Evolutionary conservation across 116 monocot species (phyloP), one percentile per base, ranked within the genome.

Genomic region (Cymodocea nodosa): DNA sequence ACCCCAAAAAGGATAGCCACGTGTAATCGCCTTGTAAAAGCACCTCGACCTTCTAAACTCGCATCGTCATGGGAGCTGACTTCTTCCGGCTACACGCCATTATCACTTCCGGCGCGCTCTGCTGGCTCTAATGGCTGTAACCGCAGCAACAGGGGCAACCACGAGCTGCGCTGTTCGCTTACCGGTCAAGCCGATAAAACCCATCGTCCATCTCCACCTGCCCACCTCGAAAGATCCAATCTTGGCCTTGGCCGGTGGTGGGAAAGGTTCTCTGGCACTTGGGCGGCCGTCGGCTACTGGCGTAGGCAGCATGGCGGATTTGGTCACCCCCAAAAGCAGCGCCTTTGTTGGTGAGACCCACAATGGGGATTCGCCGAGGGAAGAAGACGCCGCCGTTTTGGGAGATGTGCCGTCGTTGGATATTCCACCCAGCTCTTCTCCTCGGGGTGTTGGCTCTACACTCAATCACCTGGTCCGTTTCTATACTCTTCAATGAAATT

Each of bases 351-450:
- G 58, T 58, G 57, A 57, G 13, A 58, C 25, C 23, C 23, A 24
- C 25, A 13, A 15, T 8, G 36, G 16, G 25, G 36, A 39, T 62
- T 35, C n/a, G 36, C 6, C 11, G 16, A 15, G 24, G 44, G 50
- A 65, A 25, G 65, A 15, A 65, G 23, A 50, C 48, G 53, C 67
- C 48, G 53, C 67, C 67, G 24, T 68, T 22, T 44, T 16, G 68
- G 23, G 22, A 44, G 23, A 44, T 57, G 57, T 13, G 1, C 6
- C 23, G 57, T 12, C 67, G 17, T 15, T 16, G 39, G 58, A 25
- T 40, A 14, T 34, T 52, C 20, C 6, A 15, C 16, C 68, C 5
- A 57, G 16, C 16, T 66, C 66, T 22, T 16, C 66, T 52, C 16
- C 64, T 17, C 12, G 0, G 7, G 35, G 10, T 23, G 36, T 57